phyloP scores from a whole-genome alignment of 2,329 filamentous ascomycete genomes.

The Nannizziopsis arthrosporioides region DNA sequence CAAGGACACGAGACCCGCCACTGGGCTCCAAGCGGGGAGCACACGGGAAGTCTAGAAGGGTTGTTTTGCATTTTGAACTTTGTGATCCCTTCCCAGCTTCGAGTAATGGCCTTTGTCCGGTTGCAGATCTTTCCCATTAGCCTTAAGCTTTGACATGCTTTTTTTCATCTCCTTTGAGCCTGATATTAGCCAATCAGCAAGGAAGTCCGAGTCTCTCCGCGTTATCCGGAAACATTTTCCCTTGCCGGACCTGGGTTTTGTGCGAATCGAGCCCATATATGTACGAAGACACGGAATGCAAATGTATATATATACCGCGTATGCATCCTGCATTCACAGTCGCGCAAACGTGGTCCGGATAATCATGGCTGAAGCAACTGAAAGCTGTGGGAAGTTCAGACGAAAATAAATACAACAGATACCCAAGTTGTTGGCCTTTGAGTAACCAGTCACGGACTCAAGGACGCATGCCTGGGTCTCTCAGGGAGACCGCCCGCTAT shows the following conservation, averaged over 20 bases:
- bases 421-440: neutral
- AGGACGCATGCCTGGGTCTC: neutral
- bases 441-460: neutral
- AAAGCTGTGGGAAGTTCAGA: neutral
- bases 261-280: too few relatives aligned
- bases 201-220: neutral
- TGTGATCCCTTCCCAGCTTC: neutral
- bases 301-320: neutral
- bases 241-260: neutral
- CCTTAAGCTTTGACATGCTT: neutral
- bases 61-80: neutral
- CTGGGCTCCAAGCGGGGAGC: neutral
- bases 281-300: too few relatives aligned
- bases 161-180: neutral
- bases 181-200: neutral
- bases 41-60: neutral
- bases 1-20: conserved; percentile 4
- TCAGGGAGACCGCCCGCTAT: neutral
- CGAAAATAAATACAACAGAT: neutral
- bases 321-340: neutral
- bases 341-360: conserved; percentile 5
- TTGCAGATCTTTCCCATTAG: conserved; percentile 6
- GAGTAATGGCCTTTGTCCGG: conserved; percentile 1
- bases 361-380: neutral
- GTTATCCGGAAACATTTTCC: conserved; percentile 1